phyloP scores from a whole-genome alignment of 2,329 filamentous ascomycete genomes.

The Alternaria conjuncta region DNA sequence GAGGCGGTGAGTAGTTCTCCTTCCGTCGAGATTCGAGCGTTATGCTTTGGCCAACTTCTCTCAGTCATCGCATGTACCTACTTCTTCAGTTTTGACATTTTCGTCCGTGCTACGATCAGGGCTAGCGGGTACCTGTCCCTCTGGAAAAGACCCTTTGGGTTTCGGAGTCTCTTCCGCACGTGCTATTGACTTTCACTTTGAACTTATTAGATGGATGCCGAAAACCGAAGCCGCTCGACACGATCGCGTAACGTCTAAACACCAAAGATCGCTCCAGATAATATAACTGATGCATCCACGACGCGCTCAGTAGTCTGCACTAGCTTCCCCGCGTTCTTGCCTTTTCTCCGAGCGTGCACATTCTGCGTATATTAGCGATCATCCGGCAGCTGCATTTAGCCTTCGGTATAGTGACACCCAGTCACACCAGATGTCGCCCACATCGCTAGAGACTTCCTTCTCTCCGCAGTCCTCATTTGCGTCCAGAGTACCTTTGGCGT shows the following conservation, averaged over 20 bases:
- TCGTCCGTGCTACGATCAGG: background rate
- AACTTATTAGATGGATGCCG: background rate
- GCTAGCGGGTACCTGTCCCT: background rate
- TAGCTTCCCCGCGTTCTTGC: background rate
- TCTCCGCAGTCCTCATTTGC: background rate
- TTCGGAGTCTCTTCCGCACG: background rate
- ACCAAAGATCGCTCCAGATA: rapidly evolving
- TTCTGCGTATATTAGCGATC: background rate
- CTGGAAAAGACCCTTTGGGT: background rate
- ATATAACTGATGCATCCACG: no score
- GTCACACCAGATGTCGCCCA: background rate
- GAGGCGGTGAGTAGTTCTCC: background rate
- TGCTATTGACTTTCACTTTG: background rate
- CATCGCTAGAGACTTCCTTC: background rate
- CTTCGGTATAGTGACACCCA: background rate
- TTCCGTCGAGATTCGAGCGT: background rate
- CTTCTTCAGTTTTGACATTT: background rate
- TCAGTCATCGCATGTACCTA: background rate
- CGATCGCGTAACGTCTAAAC: background rate
- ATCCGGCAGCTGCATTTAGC: background rate
- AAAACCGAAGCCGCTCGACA: background rate
- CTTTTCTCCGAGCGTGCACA: background rate
- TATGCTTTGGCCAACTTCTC: background rate
- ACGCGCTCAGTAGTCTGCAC: background rate
- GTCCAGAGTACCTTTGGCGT: background rate